Evolutionary conservation across 179 eudicot genomes (phyloP).

Genomic region (Monotropa hypopitys): DNA sequence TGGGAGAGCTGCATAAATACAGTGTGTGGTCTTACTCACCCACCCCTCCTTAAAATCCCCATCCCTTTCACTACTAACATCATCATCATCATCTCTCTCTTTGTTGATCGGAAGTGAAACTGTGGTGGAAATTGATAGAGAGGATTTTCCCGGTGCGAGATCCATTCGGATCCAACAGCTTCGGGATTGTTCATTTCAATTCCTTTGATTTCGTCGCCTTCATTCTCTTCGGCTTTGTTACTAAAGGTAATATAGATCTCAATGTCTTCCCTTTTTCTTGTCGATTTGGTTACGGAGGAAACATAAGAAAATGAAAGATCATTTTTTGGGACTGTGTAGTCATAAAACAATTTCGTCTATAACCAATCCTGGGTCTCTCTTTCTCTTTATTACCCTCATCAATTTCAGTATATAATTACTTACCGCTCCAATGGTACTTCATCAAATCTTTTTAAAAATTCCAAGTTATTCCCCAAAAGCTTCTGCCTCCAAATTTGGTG

Average conservation of each 20-base stretch:
- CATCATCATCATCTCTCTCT: neutral
- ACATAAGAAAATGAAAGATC: neutral
- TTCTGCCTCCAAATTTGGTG: neutral
- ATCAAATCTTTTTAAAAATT: no score
- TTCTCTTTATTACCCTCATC: no score
- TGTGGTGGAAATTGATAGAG: no score
- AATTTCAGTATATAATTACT: no score
- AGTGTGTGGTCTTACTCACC: conserved; percentile 10
- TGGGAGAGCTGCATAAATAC: conserved; percentile 6
- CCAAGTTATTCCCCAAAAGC: neutral
- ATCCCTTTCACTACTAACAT: neutral
- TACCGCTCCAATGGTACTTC: neutral
- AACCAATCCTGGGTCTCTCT: no score
- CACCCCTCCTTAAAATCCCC: neutral
- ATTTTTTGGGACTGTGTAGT: neutral
- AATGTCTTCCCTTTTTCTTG: neutral
- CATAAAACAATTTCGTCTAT: neutral
- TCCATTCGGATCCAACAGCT: neutral
- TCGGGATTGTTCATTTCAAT: neutral
- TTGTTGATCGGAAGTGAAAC: neutral
- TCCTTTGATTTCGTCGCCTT: neutral
- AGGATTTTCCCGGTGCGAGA: neutral
- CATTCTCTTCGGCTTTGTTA: neutral
- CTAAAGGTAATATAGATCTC: neutral
- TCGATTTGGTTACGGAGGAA: neutral